Conservation (phyloP, 2,329 filamentous ascomycete genomes). For the Davidsoniella australis region DNA sequence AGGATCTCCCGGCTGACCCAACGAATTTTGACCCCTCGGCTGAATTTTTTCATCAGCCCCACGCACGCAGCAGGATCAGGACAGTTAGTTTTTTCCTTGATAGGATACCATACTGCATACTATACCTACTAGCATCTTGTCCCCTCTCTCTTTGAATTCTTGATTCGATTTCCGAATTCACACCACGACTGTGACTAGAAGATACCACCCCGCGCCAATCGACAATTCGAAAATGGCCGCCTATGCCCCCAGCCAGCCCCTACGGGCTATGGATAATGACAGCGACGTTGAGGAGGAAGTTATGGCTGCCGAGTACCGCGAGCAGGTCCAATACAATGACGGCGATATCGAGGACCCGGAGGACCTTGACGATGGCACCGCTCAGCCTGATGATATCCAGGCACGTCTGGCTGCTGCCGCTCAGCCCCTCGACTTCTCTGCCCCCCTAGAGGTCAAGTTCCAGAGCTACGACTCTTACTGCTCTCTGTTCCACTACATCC, state of each 20-base stretch:
- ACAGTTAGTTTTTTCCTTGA: constrained; percentile 10
- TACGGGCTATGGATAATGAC: constrained; percentile 37
- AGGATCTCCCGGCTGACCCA: constrained; percentile 5
- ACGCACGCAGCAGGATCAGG: constrained; percentile 12
- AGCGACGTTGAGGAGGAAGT: constrained; percentile 94
- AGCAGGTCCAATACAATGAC: constrained; percentile 87
- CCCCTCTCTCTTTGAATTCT: constrained; percentile 3
- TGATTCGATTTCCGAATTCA: background rate
- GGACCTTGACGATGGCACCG: constrained; percentile 35
- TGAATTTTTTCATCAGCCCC: constrained; percentile 13
- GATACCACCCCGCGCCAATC: no score
- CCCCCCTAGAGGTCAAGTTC: constrained; percentile 91
- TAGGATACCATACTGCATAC: background rate
- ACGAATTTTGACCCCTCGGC: constrained; percentile 12
- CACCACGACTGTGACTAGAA: background rate
- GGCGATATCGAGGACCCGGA: constrained; percentile 37
- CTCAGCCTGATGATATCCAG: constrained; percentile 79
- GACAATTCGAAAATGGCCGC: constrained; percentile 11
- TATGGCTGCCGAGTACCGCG: constrained; percentile 85
- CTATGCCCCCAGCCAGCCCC: constrained; percentile 8
- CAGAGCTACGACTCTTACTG: constrained; percentile 99
- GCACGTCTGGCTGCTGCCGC: constrained; percentile 80
- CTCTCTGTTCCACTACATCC: constrained; percentile 96
- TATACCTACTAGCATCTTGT: constrained; percentile 1
- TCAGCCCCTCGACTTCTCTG: constrained; percentile 89